Base-by-base conservation (phyloP, 2,329 filamentous ascomycete species). In the Byssoonygena ceratinophila region DNA sequence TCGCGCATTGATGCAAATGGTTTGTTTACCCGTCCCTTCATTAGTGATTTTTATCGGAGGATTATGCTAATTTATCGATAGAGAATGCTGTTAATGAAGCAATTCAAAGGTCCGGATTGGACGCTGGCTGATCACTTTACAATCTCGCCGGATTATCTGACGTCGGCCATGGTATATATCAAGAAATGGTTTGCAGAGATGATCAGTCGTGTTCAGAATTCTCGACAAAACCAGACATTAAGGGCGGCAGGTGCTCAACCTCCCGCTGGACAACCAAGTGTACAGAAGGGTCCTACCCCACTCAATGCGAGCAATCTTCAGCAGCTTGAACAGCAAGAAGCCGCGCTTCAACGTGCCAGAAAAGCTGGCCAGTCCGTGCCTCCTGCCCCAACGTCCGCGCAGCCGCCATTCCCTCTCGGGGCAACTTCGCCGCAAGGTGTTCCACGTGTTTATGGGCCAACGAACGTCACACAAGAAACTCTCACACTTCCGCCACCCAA, bases 401-500 rank as follows among this genome's bases (percentile, higher is more conserved):
- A 76, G 37, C 73, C 78, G 27, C 77, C 77, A 9, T 79, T 79
- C 59, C 65, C 66, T 8, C 58, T 75, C 48, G 72, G 74, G 50
- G 73, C 71, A 14, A 70, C 73, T 23, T 77, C 76, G 45, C 78
- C 78, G 14, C 73, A 76, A 51, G 79, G 79, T 22, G 72, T 80
- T 53, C 78, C 80, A 7, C 74, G 75, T 55, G 78, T 76, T 48
- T 78, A 79, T 52, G 71, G 71, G 7, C 69, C 71, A 18, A 73
- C 72, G 18, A 70, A 73, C 46, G 71, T 82, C 46, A 78, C 74
- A 3, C 72, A 74, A 9, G 76, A 78, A 47, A 77, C 80, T 57
- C 70, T 83, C 44, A 76, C 79, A 44, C 65, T 82, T 22, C 80
- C 79, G 16, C 71, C 75, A 1, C 70, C 71, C 52, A 83, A 82